Evolutionary conservation across 371 early-diverging fungal genomes (phyloP), one percentile per base, ranked within the genome.

Genomic region (Funneliformis caledonium): DNA sequence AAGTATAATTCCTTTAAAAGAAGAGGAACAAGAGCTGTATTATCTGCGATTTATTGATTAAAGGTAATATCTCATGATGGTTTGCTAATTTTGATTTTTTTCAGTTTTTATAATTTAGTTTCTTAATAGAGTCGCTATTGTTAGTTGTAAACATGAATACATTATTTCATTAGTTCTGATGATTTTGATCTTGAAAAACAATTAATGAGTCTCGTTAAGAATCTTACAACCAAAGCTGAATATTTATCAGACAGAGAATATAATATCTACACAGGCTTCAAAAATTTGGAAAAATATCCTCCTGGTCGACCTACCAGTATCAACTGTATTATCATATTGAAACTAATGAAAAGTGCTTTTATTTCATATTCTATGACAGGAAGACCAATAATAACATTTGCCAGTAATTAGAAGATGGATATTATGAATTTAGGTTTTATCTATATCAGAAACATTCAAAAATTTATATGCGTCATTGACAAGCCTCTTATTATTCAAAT

Each of bases 401-500:
- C 19, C 14, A 65, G 14, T 31, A 65, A 0, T 0, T 5, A 4
- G 5, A 10, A 33, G 4, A 65, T 14, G 33, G 11, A 65, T 42
- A 65, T 65, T 65, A 65, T 65, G 67, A 12, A 26, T 65, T 65
- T 65, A 11, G 67, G 33, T 65, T 65, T 65, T 19, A 10, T 31
- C 33, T 11, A 65, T 14, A 65, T 65, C 12, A 65, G 26, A 65
- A 26, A 26, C 65, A 16, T 26, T 65, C 14, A 9, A 26, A 8
- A 26, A 3, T 65, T 1, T 65, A 31, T 0, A 4, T 4, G 33
- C 37, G 8, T 65, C 9, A 65, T 65, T 37, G 65, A 65, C 16
- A 8, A 65, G 16, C 31, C 65, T 37, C 65, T 52, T 52, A 5
- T 19, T 0, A 52, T 52, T 52, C 19, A 52, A 52, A 3, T 14